These are phyloP conservation scores for Soucietia sequanensis DNA, from an alignment of 805 yeast species.

Conservation along the genomic window DNA sequence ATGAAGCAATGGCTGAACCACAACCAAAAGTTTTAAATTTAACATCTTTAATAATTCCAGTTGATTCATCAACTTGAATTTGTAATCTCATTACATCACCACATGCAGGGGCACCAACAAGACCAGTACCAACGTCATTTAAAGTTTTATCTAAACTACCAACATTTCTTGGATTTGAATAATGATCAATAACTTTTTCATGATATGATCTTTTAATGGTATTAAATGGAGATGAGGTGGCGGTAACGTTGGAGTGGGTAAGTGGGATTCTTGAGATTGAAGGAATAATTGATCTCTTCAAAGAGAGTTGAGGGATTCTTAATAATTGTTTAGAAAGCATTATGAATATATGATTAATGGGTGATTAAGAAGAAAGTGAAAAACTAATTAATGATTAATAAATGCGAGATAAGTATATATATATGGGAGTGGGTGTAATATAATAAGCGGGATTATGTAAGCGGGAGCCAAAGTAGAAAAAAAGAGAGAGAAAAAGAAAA, in stretches of 20 bases:
- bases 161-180: conserved; percentile 94
- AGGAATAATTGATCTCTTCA: conserved; percentile 10
- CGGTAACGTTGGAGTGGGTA: conserved; percentile 4
- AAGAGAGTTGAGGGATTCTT: conserved; percentile 11
- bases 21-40: conserved; percentile 99
- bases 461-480: too few relatives aligned
- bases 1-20: conserved; percentile 96
- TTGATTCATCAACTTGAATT: conserved; percentile 84
- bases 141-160: conserved; percentile 84
- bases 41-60: conserved; percentile 91
- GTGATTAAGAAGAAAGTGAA: background rate
- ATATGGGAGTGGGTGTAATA: too few relatives aligned
- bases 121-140: conserved; percentile 86
- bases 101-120: conserved; percentile 99
- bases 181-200: conserved; percentile 93
- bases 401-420: background rate
- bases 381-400: background rate
- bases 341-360: conserved; percentile 1
- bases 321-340: conserved; percentile 27
- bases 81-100: conserved; percentile 99
- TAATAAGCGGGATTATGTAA: too few relatives aligned
- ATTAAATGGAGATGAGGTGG: conserved; percentile 3
- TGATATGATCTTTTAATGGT: conserved; percentile 55
- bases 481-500: too few relatives aligned
- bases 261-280: conserved; percentile 1